Percentiles rank a stretch among this genome's conserved stretches.
Conservation (phyloP, 139 green algal species). For the Chlamydomonas applanata region DNA sequence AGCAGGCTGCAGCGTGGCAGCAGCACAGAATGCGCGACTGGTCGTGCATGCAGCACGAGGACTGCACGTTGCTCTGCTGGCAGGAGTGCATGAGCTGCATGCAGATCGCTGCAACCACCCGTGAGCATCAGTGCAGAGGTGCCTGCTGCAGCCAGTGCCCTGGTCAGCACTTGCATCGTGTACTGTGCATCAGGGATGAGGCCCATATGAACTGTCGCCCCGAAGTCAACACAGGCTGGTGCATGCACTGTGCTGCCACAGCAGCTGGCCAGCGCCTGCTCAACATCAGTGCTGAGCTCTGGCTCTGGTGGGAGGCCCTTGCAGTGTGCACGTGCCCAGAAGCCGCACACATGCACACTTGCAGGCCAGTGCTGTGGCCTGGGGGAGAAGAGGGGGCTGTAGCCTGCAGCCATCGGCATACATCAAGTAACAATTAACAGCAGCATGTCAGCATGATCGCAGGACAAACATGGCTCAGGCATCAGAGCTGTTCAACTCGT, state of each 20-base stretch:
- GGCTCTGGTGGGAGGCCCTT: too few relatives aligned
- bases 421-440: too few relatives aligned
- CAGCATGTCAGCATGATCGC: neutral
- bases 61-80: neutral
- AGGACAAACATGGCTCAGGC: too few relatives aligned
- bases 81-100: conserved; percentile 9
- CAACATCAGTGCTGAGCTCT: conserved; percentile 5
- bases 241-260: conserved; percentile 7
- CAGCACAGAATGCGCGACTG: conserved; percentile 48
- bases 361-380: conserved; percentile 48
- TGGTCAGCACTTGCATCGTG: conserved; percentile 36
- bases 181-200: conserved; percentile 37
- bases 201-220: conserved; percentile 42
- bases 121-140: conserved; percentile 14
- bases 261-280: neutral
- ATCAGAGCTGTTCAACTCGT: too few relatives aligned
- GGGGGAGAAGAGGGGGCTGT: conserved; percentile 40
- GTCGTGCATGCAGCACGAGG: conserved; percentile 8
- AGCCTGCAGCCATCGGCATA: too few relatives aligned
- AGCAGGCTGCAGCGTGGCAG: conserved; percentile 41
- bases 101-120: conserved; percentile 17
- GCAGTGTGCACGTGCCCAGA: conserved; percentile 28
- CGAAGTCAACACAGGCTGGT: conserved; percentile 10
- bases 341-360: conserved; percentile 41
- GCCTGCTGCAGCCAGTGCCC: conserved; percentile 13